These are phyloP conservation scores for Crucihimalaya himalaica DNA, from an alignment of 345 rosid genomes.

Conservation along the genomic window DNA sequence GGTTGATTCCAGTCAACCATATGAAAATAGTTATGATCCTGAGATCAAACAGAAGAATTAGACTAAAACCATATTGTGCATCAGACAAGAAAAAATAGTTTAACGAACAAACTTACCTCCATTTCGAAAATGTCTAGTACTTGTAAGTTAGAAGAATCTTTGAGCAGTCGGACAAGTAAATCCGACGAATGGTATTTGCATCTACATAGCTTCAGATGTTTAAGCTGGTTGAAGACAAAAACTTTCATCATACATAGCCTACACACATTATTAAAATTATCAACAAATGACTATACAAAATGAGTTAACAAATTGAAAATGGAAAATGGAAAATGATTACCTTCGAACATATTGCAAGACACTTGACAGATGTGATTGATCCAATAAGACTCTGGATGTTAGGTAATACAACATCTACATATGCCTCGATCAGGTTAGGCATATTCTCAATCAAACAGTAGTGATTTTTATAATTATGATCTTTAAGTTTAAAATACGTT, in stretches of 20 bases:
- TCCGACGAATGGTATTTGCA: background rate
- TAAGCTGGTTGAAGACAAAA: conserved; percentile 13
- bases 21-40: background rate
- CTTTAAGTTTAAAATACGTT: background rate
- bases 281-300: background rate
- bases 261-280: background rate
- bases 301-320: background rate
- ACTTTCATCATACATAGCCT: conserved; percentile 7
- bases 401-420: background rate
- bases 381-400: background rate
- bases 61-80: background rate
- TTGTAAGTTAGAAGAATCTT: conserved; percentile 7
- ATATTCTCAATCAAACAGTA: conserved; percentile 6
- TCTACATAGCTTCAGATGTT: conserved; percentile 1
- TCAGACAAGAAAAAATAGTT: background rate
- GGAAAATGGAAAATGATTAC: background rate
- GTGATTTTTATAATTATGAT: background rate
- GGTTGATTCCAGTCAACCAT: background rate
- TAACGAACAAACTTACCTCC: conserved; percentile 6
- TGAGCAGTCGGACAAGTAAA: background rate
- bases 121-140: background rate
- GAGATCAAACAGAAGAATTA: background rate
- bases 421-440: conserved; percentile 19
- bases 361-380: conserved; percentile 19
- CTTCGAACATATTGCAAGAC: conserved; percentile 6